These are phyloP conservation scores for Akanthomyces lecanii DNA, from an alignment of 2,329 filamentous ascomycete species.

Conservation along the genomic window DNA sequence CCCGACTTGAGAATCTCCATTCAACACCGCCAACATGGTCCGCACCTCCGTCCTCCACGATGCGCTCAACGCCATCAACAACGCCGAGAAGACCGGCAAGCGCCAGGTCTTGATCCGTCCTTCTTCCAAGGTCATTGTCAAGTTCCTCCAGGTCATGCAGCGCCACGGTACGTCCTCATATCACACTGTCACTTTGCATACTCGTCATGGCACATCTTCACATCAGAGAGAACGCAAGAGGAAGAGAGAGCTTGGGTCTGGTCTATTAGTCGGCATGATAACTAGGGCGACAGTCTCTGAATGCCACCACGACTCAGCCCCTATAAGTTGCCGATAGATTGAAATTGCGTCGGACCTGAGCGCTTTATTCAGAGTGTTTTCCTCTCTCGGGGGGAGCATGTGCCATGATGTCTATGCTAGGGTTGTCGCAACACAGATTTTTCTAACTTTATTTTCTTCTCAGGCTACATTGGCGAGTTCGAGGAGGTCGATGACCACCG, in stretches of 20 bases:
- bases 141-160: constrained; percentile 99
- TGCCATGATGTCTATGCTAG: constrained; percentile 17
- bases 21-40: constrained; percentile 82
- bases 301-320: constrained; percentile 79
- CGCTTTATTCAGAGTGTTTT: constrained; percentile 38
- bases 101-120: constrained; percentile 98
- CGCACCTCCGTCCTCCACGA: constrained; percentile 99
- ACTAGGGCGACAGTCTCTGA: constrained; percentile 90
- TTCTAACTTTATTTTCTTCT: constrained; percentile 20
- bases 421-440: constrained; percentile 9
- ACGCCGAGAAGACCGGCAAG: constrained; percentile 99
- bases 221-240: neutral
- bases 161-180: constrained; percentile 78
- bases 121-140: constrained; percentile 98
- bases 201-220: neutral
- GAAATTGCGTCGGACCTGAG: constrained; percentile 33
- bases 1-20: constrained; percentile 76
- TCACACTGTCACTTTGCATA: neutral
- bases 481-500: constrained; percentile 99
- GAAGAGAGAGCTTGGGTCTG: neutral
- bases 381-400: constrained; percentile 36
- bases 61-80: constrained; percentile 99
- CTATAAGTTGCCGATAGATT: constrained; percentile 99
- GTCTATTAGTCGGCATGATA: constrained; percentile 86
- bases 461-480: constrained; percentile 99